Percentiles rank a stretch among this genome's conserved stretches.
Evolutionary conservation across 371 early-diverging fungal species (phyloP).

Genomic region (Actinomortierella wolfii): DNA sequence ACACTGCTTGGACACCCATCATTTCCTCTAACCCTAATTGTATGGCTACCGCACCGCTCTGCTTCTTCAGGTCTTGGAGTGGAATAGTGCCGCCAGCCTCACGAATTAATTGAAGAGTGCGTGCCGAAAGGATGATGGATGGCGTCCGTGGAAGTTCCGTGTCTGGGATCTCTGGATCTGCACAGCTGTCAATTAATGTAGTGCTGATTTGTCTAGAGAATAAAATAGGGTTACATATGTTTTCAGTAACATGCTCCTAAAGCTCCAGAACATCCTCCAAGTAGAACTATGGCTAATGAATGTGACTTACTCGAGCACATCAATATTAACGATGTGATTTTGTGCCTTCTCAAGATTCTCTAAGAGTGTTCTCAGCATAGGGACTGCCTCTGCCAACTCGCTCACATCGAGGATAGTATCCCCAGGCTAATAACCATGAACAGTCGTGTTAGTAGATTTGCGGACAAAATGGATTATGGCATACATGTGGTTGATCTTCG

Average conservation of each 20-base stretch:
- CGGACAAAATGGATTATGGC: no score
- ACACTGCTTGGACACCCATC: conserved; percentile 33
- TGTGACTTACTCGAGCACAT: conserved; percentile 32
- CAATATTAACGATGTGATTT: conserved; percentile 25
- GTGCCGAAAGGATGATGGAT: conserved; percentile 12
- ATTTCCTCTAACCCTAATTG: conserved; percentile 9
- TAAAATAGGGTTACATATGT: background rate
- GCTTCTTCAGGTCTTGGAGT: conserved; percentile 27
- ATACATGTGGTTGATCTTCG: no score
- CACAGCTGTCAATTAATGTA: conserved; percentile 25
- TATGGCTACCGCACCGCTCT: conserved; percentile 20
- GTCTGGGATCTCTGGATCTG: conserved; percentile 16
- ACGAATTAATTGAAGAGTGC: conserved; percentile 19
- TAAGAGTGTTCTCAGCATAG: conserved; percentile 19
- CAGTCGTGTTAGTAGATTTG: no score
- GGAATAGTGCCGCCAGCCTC: conserved; percentile 21
- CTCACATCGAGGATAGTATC: conserved; percentile 12
- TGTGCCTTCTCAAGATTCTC: conserved; percentile 32
- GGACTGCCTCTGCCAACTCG: conserved; percentile 16
- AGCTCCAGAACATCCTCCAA: background rate
- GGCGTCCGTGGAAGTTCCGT: conserved; percentile 24
- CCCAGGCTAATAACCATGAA: conserved; percentile 10
- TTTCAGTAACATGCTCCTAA: background rate
- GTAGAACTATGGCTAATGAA: background rate
- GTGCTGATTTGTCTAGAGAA: conserved; percentile 26